phyloP scores from a whole-genome alignment of 1,284 basidiomycete species.

The Paramarasmius palmivorus region DNA sequence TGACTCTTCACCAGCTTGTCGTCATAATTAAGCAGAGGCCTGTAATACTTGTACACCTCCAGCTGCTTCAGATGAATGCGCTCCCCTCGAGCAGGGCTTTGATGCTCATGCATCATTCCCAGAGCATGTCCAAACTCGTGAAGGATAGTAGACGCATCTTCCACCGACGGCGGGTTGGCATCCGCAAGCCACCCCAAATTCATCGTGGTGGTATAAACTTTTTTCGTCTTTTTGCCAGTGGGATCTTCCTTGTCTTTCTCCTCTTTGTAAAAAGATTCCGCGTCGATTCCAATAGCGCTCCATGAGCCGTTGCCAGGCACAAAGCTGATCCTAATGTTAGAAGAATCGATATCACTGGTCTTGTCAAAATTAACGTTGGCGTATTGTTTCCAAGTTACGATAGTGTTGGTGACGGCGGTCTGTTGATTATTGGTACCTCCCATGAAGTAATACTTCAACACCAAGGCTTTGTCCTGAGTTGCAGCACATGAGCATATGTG shows the following conservation, averaged over 20 bases:
- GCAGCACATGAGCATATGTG: too few species aligned
- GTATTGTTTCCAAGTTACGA: background rate
- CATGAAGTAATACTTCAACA: background rate
- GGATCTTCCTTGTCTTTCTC: too few species aligned
- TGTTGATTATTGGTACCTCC: background rate
- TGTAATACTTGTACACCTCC: slow-evolving; percentile 20
- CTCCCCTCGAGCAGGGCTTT: slow-evolving; percentile 24
- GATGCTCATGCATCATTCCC: slow-evolving; percentile 33
- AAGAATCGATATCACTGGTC: background rate
- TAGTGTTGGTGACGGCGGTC: background rate
- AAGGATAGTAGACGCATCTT: slow-evolving; percentile 23
- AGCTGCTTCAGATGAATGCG: slow-evolving; percentile 18
- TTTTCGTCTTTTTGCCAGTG: slow-evolving; percentile 2
- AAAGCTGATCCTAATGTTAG: slow-evolving; percentile 1
- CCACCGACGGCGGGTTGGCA: slow-evolving; percentile 1
- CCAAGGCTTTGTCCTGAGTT: too few species aligned
- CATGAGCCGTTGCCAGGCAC: slow-evolving; percentile 21
- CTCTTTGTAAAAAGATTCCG: slow-evolving; percentile 1
- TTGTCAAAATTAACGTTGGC: background rate
- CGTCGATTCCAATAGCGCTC: slow-evolving; percentile 18
- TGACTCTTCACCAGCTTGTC: slow-evolving; percentile 17
- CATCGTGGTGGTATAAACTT: too few species aligned
- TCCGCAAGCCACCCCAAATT: slow-evolving; percentile 22
- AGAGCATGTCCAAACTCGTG: slow-evolving; percentile 34
- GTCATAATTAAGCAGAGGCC: slow-evolving; percentile 14